Evolutionary conservation across 2,329 filamentous ascomycete species (phyloP).

Genomic region (Bertia moriformis): DNA sequence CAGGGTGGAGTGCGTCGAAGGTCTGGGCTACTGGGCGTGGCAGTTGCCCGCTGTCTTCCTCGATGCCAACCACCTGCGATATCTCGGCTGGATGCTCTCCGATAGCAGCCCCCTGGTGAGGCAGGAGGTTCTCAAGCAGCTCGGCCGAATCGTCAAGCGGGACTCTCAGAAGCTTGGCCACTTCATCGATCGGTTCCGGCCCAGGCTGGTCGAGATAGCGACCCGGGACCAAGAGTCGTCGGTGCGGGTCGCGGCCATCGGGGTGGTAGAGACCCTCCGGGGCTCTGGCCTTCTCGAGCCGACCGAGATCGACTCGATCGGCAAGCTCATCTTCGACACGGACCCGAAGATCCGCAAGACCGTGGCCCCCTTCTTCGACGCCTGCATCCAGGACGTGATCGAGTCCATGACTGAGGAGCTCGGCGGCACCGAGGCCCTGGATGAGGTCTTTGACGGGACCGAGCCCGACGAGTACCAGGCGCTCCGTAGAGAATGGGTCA

Average conservation of each 20-base stretch:
- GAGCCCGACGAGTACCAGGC: slow-evolving; percentile 66
- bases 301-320: slow-evolving; percentile 76
- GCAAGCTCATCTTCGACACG: slow-evolving; percentile 75
- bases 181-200: slow-evolving; percentile 83
- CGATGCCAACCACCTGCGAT: slow-evolving; percentile 77
- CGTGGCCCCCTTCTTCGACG: slow-evolving; percentile 78
- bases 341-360: slow-evolving; percentile 76
- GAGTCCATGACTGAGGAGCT: slow-evolving; percentile 70
- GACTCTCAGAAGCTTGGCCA: slow-evolving; percentile 72
- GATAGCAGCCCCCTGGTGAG: slow-evolving; percentile 63
- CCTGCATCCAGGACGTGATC: slow-evolving; percentile 70
- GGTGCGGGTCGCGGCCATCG: slow-evolving; percentile 68
- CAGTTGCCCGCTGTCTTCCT: slow-evolving; percentile 77
- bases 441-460: slow-evolving; percentile 57
- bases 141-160: slow-evolving; percentile 65
- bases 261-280: slow-evolving; percentile 68
- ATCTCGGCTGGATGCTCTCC: slow-evolving; percentile 89
- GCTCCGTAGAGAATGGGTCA: slow-evolving; percentile 73
- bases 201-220: slow-evolving; percentile 82
- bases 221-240: slow-evolving; percentile 68
- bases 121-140: slow-evolving; percentile 73
- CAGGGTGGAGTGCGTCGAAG: slow-evolving; percentile 73
- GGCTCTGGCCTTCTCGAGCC: slow-evolving; percentile 79
- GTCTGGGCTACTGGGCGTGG: slow-evolving; percentile 78
- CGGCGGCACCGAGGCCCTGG: slow-evolving; percentile 62